Base-by-base conservation (phyloP, 2,329 filamentous ascomycete genomes). In the Fusarium fujikuroi region DNA sequence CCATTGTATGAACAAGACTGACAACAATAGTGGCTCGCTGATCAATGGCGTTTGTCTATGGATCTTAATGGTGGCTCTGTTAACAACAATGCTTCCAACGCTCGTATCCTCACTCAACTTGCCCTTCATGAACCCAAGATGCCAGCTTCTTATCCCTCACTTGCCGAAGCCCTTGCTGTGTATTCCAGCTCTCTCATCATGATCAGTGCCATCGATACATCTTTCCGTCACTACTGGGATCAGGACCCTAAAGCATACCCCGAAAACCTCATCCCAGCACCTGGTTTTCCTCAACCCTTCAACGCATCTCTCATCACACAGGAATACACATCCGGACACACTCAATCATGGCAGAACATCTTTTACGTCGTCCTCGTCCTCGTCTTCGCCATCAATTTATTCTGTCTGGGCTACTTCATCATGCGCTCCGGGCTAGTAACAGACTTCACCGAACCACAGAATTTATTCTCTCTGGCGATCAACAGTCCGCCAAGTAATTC, bases 381-480 rank as follows among this genome's bases (percentile, higher is more conserved):
- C 19, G 90, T 93, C 3, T 93, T 94, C 75, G 70, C 88, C 30
- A 89, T 92, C 75, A 95, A 93, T 78, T 66, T 91, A 32, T 83
- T 91, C 43, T 92, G 92, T 63, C 82, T 94, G 1, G 76, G 83
- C 5, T 94, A 94, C 81, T 79, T 92, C 57, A 77, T 88, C 52
- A 84, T 87, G 71, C 78, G 83, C 10, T 83, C 84, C 0, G 88
- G 89, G 2, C 87, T 93, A 28, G 89, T 95, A 12, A 95, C 92
- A 2, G 93, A 95, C 82, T 95, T 92, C 77, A 93, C 91, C 0
- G 93, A 95, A 76, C 92, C 93, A 2, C 89, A 92, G 60, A 95
- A 95, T 77, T 83, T 95, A 5, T 95, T 95, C 76, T 85, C 90
- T 0, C 81, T 95, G 1, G 91, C 92, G 4, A 85, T 95, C 59